A percentile compares a stretch with the other conserved stretches of the same genome.
Evolutionary conservation across 441 rosid genomes (phyloP).

Genomic region (Croton laevigatus): DNA sequence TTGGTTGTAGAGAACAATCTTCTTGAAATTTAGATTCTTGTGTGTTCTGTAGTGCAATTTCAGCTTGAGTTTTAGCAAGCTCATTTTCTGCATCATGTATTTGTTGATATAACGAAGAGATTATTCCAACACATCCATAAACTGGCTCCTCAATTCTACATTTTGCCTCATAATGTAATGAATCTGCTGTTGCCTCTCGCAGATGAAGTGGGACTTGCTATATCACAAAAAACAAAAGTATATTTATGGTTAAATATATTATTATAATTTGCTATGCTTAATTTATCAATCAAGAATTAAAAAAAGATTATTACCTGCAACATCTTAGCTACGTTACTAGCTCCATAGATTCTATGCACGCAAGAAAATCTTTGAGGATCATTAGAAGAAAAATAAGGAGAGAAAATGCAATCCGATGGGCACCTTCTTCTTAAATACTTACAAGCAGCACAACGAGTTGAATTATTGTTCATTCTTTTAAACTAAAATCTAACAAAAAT

Average conservation of each 20-base stretch:
- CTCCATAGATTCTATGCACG: conserved; percentile 36
- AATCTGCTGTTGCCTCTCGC: conserved; percentile 29
- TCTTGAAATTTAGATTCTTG: too few species aligned
- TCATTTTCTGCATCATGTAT: conserved; percentile 22
- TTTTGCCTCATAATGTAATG: conserved; percentile 29
- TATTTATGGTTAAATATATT: too few species aligned
- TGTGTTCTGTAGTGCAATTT: conserved; percentile 13
- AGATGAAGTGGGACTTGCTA: conserved; percentile 29
- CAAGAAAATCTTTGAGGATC: conserved; percentile 37
- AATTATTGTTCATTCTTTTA: conserved; percentile 7
- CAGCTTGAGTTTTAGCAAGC: conserved; percentile 14
- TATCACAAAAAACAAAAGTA: neutral
- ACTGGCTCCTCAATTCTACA: conserved; percentile 33
- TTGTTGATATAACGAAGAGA: conserved; percentile 28
- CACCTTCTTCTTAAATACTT: conserved; percentile 38
- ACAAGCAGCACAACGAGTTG: conserved; percentile 36
- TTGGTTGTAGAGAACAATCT: too few species aligned
- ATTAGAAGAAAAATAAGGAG: conserved; percentile 35
- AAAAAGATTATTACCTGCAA: conserved; percentile 25
- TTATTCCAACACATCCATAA: conserved; percentile 38
- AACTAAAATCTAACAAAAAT: conserved; percentile 3
- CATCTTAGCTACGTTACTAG: conserved; percentile 32
- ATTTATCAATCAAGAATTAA: too few species aligned
- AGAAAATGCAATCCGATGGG: conserved; percentile 30
- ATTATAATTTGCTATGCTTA: too few species aligned